phyloP scores from a whole-genome alignment of 805 yeast species.

The Phaffomyces thermotolerans region DNA sequence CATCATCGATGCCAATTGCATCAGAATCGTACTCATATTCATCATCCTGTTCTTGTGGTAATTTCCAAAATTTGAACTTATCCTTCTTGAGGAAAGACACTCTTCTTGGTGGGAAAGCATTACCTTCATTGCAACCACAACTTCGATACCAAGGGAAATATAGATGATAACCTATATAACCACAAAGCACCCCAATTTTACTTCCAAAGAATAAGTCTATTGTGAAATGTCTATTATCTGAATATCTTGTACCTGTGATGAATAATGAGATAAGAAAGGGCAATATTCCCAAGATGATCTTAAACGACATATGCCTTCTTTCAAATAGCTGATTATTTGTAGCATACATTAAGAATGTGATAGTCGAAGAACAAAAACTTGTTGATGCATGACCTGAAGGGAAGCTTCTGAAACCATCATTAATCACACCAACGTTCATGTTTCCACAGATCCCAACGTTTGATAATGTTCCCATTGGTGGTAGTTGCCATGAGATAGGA shows the following conservation, averaged over 20 bases:
- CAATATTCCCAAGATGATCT: conserved; percentile 25
- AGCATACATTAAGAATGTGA: conserved; percentile 28
- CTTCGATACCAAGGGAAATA: conserved; percentile 33
- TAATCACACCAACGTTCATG: conserved; percentile 25
- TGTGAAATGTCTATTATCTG: conserved; percentile 41
- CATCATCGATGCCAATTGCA: conserved; percentile 6
- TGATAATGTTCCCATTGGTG: conserved; percentile 31
- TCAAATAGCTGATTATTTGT: conserved; percentile 31
- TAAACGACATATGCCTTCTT: conserved; percentile 29
- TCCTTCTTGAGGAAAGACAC: conserved; percentile 20
- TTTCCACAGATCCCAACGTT: conserved; percentile 42
- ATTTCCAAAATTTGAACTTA: conserved; percentile 26
- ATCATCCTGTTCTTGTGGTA: conserved; percentile 24
- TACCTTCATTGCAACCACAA: conserved; percentile 25
- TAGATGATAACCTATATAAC: conserved; percentile 30
- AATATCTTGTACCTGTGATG: conserved; percentile 35
- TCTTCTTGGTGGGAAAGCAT: conserved; percentile 40
- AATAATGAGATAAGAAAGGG: conserved; percentile 31
- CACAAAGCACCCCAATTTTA: conserved; percentile 29
- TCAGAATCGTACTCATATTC: conserved; percentile 9
- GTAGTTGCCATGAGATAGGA: conserved; percentile 30
- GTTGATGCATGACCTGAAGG: conserved; percentile 54
- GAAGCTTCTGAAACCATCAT: conserved; percentile 50
- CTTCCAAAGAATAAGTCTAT: conserved; percentile 35
- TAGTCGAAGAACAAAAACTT: conserved; percentile 39